Evolutionary conservation across 257 asterid species (phyloP).

Genomic region (Ilex asprella): DNA sequence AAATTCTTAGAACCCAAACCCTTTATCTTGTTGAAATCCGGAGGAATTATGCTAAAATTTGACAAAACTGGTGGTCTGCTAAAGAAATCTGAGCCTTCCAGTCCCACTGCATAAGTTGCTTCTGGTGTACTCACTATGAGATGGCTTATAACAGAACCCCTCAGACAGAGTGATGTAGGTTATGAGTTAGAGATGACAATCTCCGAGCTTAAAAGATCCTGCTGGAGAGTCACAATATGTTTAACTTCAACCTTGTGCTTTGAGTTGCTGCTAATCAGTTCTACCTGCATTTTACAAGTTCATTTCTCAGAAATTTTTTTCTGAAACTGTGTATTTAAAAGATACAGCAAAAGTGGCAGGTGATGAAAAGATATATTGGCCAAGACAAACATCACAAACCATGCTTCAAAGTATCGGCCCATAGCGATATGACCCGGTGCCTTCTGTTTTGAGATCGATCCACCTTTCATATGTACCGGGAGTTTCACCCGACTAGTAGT

Average conservation of each 20-base stretch:
- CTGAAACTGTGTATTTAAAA: too few relatives aligned
- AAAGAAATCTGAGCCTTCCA: conserved; percentile 59
- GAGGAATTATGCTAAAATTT: conserved; percentile 52
- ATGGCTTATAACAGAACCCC: conserved; percentile 61
- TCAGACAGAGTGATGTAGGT: conserved; percentile 25
- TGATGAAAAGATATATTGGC: too few relatives aligned
- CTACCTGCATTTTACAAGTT: conserved; percentile 34
- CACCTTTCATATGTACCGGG: too few relatives aligned
- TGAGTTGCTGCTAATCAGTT: conserved; percentile 32
- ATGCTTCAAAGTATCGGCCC: too few relatives aligned
- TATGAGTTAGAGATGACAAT: conserved; percentile 33
- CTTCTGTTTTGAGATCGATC: too few relatives aligned
- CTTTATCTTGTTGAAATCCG: conserved; percentile 20
- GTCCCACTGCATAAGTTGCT: conserved; percentile 62
- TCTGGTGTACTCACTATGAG: conserved; percentile 73
- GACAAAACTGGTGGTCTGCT: conserved; percentile 39
- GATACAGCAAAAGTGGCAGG: too few relatives aligned
- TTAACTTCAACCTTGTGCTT: conserved; percentile 29
- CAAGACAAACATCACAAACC: too few relatives aligned
- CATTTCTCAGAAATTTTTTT: too few relatives aligned
- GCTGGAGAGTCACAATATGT: conserved; percentile 40
- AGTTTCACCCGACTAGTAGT: too few relatives aligned
- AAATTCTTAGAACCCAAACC: conserved; percentile 12
- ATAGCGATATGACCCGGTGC: too few relatives aligned
- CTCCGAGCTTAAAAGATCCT: conserved; percentile 46